Conservation (phyloP, 2,329 filamentous ascomycete genomes). For the Diaporthe eres region DNA sequence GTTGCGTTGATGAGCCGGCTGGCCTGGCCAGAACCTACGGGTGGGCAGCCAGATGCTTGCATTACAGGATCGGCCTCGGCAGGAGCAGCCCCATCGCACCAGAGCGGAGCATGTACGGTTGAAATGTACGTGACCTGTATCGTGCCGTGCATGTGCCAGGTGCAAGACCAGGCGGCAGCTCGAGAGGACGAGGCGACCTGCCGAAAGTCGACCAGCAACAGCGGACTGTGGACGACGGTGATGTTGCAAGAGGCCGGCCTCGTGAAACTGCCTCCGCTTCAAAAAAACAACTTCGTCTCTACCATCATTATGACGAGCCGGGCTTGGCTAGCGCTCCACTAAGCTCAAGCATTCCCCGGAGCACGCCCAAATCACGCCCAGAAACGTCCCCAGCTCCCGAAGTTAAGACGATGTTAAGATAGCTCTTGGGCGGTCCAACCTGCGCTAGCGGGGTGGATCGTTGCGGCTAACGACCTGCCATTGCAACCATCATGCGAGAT, state of each 20-base stretch:
- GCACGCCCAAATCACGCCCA: slow-evolving; percentile 3
- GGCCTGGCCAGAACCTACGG: not conserved
- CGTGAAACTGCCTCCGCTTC: slow-evolving; percentile 28
- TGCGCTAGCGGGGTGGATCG: slow-evolving; percentile 34
- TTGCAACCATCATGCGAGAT: slow-evolving; percentile 30
- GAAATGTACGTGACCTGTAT: slow-evolving; percentile 22
- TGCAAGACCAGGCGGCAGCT: slow-evolving; percentile 1
- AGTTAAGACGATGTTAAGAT: slow-evolving; percentile 9
- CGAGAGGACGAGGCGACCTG: not conserved
- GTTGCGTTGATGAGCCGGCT: slow-evolving; percentile 11
- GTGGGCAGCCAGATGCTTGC: slow-evolving; percentile 4
- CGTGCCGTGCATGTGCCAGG: slow-evolving; percentile 20
- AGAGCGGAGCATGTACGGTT: not conserved
- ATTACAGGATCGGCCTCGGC: slow-evolving; percentile 8
- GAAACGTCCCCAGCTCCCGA: slow-evolving; percentile 15
- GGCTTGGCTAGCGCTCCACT: slow-evolving; percentile 15
- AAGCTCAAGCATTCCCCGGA: slow-evolving; percentile 14
- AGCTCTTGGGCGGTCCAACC: slow-evolving; percentile 1
- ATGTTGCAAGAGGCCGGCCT: not conserved
- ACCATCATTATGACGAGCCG: slow-evolving; percentile 31
- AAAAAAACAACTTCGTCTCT: not conserved
- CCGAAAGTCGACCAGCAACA: slow-evolving; percentile 8
- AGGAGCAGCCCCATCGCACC: slow-evolving; percentile 19
- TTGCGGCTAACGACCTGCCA: slow-evolving; percentile 24
- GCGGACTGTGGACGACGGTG: not conserved